phyloP scores from a whole-genome alignment of 163 green algal genomes.

The Smithsoniella earleae region DNA sequence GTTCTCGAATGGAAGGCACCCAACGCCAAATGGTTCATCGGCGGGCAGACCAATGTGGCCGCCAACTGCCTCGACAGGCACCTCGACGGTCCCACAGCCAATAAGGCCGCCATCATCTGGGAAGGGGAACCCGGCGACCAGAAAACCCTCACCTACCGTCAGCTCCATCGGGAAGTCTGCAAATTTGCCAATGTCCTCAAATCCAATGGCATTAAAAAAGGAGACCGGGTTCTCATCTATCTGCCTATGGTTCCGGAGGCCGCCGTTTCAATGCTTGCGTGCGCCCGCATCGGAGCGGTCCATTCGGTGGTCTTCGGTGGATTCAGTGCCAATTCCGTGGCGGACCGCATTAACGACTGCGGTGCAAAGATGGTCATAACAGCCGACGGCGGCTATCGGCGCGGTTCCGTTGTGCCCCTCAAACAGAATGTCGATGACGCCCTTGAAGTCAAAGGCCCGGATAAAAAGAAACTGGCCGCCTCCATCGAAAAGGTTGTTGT shows the following conservation, averaged over 20 bases:
- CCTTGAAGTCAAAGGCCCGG: too few species aligned
- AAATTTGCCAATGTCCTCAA: constrained; percentile 79
- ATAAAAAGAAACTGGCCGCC: too few species aligned
- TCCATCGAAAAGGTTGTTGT: too few species aligned
- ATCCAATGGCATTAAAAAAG: constrained; percentile 71
- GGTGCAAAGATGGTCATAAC: constrained; percentile 53
- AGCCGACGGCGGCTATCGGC: constrained; percentile 56
- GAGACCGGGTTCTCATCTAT: constrained; percentile 87
- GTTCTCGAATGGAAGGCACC: too few species aligned
- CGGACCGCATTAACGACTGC: constrained; percentile 45
- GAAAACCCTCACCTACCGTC: too few species aligned
- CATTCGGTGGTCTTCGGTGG: constrained; percentile 78
- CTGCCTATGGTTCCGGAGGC: constrained; percentile 83
- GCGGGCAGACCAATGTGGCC: constrained; percentile 78
- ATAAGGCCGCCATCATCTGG: constrained; percentile 67
- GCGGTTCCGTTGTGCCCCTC: constrained; percentile 73
- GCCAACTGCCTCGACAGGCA: constrained; percentile 88
- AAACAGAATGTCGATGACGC: constrained; percentile 86
- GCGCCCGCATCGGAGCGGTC: constrained; percentile 61
- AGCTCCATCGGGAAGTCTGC: constrained; percentile 64
- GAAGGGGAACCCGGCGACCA: too few species aligned
- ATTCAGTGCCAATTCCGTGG: constrained; percentile 66
- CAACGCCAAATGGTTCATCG: constrained; percentile 69
- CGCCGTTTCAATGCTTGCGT: constrained; percentile 66
- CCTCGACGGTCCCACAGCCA: constrained; percentile 36